Percentiles rank a stretch among this genome's conserved stretches.
Conservation (phyloP, 148 eudicot genomes). For the Salicornia ramosissima region DNA sequence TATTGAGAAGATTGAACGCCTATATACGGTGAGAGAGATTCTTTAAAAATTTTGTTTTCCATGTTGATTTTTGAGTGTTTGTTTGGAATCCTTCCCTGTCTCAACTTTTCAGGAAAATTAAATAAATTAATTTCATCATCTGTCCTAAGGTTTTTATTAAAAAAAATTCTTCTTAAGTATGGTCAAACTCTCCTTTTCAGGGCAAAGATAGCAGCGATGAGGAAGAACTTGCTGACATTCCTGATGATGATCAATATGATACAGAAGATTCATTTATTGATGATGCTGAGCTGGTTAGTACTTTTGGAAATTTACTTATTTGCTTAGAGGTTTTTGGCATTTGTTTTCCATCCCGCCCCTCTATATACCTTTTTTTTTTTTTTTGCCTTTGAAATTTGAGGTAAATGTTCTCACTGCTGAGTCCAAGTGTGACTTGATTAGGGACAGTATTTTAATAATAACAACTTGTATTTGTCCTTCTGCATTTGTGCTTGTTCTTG, state of each 20-base stretch:
- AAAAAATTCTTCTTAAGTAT: too few species aligned
- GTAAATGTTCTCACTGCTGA: background rate
- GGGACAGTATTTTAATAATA: background rate
- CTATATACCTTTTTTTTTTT: background rate
- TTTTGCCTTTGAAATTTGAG: background rate
- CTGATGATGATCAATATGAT: conserved; percentile 97
- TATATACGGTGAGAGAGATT: conserved; percentile 65
- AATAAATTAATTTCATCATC: background rate
- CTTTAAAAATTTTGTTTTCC: background rate
- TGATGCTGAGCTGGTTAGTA: conserved; percentile 85
- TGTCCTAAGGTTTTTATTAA: conserved; percentile 2
- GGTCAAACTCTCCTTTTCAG: conserved; percentile 30
- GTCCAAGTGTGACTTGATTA: background rate
- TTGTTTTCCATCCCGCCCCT: background rate
- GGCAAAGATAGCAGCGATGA: conserved; percentile 93
- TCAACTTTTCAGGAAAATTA: background rate
- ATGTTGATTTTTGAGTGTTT: background rate
- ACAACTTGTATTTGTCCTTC: conserved; percentile 2
- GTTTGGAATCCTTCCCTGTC: background rate
- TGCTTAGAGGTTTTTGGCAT: background rate
- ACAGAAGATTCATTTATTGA: conserved; percentile 99
- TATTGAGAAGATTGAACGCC: conserved; percentile 89
- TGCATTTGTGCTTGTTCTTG: conserved; percentile 11
- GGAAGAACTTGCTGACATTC: conserved; percentile 81
- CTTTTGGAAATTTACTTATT: conserved; percentile 12